These are phyloP conservation scores for Trypanosoma cruzi DNA, from an alignment of 208 protist species.

Conservation along the genomic window DNA sequence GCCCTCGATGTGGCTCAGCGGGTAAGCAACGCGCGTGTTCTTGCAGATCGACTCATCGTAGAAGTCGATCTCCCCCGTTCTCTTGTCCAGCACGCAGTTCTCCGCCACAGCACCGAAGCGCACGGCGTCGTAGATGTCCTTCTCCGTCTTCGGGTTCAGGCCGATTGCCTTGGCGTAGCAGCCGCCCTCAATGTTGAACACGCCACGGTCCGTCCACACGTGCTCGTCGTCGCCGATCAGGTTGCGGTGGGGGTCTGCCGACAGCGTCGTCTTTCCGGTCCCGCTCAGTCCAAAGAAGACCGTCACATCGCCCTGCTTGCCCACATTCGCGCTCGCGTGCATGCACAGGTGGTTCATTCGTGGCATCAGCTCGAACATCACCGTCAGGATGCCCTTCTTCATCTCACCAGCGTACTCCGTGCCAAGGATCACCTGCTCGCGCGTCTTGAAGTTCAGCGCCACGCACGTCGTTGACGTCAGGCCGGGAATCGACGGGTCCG, in stretches of 20 bases:
- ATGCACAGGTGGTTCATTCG: constrained; percentile 92
- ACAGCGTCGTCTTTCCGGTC: constrained; percentile 95
- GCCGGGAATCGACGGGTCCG: constrained; percentile 89
- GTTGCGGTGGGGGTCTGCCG: constrained; percentile 77
- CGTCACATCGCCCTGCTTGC: constrained; percentile 68
- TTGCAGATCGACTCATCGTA: constrained; percentile 94
- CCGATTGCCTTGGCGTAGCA: constrained; percentile 95
- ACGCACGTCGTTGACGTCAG: constrained; percentile 78
- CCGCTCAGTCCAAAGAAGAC: constrained; percentile 93
- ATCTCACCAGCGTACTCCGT: constrained; percentile 98
- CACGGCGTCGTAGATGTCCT: constrained; percentile 93
- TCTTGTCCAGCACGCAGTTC: constrained; percentile 81
- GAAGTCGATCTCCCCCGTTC: constrained; percentile 91
- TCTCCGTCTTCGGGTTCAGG: constrained; percentile 89
- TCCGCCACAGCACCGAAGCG: constrained; percentile 87
- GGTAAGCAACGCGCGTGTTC: constrained; percentile 97
- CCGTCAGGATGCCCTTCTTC: constrained; percentile 98
- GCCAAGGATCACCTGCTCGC: constrained; percentile 95
- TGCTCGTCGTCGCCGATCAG: constrained; percentile 95
- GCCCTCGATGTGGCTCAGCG: constrained; percentile 94
- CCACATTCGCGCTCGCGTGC: constrained; percentile 94
- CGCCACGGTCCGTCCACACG: constrained; percentile 87
- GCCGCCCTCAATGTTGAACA: constrained; percentile 94
- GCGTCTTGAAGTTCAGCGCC: constrained; percentile 80
- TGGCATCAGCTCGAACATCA: constrained; percentile 97